Percentiles rank a stretch among this genome's conserved stretches.
phyloP scores from a whole-genome alignment of 2,329 filamentous ascomycete species.

The Orbilia brochopaga region DNA sequence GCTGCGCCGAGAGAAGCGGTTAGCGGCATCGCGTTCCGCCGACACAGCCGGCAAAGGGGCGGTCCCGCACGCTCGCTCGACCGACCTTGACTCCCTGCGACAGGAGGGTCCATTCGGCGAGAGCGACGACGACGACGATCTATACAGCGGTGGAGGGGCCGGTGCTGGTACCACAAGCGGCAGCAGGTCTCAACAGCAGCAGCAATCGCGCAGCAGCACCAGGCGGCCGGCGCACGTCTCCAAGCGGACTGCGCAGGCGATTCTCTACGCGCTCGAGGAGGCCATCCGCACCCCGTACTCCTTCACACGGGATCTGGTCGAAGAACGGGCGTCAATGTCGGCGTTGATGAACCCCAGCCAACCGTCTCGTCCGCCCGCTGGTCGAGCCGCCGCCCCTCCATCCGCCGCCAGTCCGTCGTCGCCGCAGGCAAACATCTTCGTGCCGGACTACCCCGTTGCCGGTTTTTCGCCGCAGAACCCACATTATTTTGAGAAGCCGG shows the following conservation, averaged over 20 bases:
- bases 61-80: conserved; percentile 40
- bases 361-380: conserved; percentile 55
- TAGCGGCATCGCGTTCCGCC: conserved; percentile 37
- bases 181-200: conserved; percentile 43
- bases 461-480: conserved; percentile 43
- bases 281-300: conserved; percentile 79
- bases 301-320: conserved; percentile 81
- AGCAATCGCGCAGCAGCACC: neutral
- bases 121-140: conserved; percentile 39
- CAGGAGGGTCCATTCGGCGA: conserved; percentile 42
- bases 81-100: conserved; percentile 41
- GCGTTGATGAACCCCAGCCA: conserved; percentile 69
- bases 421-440: conserved; percentile 63
- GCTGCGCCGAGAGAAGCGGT: conserved; percentile 38
- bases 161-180: conserved; percentile 4
- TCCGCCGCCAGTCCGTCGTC: conserved; percentile 58
- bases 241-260: conserved; percentile 81
- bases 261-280: conserved; percentile 90
- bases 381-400: conserved; percentile 45
- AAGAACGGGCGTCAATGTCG: conserved; percentile 92
- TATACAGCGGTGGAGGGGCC: conserved; percentile 43
- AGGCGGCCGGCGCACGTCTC: conserved; percentile 67
- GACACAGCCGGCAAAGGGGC: conserved; percentile 46
- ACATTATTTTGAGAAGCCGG: conserved; percentile 44
- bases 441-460: conserved; percentile 59